These are phyloP conservation scores for Hymenotorrendiella dingleyae DNA, from an alignment of 2,329 filamentous ascomycete species.

Conservation along the genomic window DNA sequence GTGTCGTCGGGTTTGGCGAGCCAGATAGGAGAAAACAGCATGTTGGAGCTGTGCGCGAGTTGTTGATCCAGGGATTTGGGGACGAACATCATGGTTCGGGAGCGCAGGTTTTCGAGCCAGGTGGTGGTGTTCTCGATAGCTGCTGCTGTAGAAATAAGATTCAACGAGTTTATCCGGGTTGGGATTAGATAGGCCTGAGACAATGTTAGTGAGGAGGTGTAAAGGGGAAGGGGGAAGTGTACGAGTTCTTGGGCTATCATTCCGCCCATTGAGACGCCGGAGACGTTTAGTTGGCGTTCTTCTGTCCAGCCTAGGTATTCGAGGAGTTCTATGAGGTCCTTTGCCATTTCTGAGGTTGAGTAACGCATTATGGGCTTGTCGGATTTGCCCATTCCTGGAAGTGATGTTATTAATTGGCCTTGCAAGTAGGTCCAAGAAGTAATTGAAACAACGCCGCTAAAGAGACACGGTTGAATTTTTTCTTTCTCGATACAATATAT, in stretches of 20 bases:
- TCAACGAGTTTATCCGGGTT: slow-evolving; percentile 47
- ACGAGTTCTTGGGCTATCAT: slow-evolving; percentile 87
- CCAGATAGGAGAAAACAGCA: slow-evolving; percentile 62
- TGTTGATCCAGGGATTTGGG: slow-evolving; percentile 66
- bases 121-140: slow-evolving; percentile 53
- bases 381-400: slow-evolving; percentile 61
- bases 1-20: slow-evolving; percentile 55
- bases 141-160: slow-evolving; percentile 57
- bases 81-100: slow-evolving; percentile 51
- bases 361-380: slow-evolving; percentile 74
- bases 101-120: slow-evolving; percentile 59
- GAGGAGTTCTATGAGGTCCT: slow-evolving; percentile 64
- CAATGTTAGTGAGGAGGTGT: background rate
- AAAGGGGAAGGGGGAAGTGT: slow-evolving; percentile 23
- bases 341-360: slow-evolving; percentile 79
- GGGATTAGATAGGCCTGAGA: slow-evolving; percentile 43
- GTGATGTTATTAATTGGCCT: too few species aligned
- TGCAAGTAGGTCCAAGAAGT: too few species aligned
- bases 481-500: too few species aligned
- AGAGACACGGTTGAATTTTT: too few species aligned
- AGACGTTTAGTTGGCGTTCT: slow-evolving; percentile 55
- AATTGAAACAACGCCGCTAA: too few species aligned
- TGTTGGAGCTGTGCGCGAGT: slow-evolving; percentile 56
- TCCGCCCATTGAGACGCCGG: slow-evolving; percentile 79
- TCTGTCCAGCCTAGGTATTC: slow-evolving; percentile 64